Percentiles rank a stretch among this genome's conserved stretches.
Evolutionary conservation across 1,284 basidiomycete species (phyloP).

Genomic region (Cryptococcus hybrid): DNA sequence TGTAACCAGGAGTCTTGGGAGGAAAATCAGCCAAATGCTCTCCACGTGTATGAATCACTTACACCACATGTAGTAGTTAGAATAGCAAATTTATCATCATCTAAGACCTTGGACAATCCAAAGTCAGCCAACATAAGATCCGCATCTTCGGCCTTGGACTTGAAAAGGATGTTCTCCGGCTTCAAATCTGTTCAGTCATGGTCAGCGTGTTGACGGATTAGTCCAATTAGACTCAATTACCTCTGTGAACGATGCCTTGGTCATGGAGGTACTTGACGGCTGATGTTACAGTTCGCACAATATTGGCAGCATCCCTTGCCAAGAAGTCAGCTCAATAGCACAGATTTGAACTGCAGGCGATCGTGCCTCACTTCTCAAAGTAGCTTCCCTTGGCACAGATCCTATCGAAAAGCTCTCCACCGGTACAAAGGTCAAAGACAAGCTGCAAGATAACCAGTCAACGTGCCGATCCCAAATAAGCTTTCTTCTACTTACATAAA

Average conservation of each 20-base stretch:
- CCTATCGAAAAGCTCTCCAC: slow-evolving; percentile 96
- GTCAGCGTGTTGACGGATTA: slow-evolving; percentile 1
- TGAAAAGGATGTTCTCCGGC: slow-evolving; percentile 96
- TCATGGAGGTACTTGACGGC: slow-evolving; percentile 92
- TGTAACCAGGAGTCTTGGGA: slow-evolving; percentile 59
- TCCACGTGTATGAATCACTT: slow-evolving; percentile 9
- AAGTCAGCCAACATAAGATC: slow-evolving; percentile 99
- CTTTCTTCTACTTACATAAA: slow-evolving; percentile 56
- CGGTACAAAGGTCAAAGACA: slow-evolving; percentile 94
- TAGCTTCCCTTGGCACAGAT: slow-evolving; percentile 98
- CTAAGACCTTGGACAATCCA: slow-evolving; percentile 74
- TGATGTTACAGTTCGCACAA: slow-evolving; percentile 81
- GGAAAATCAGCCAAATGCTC: background rate
- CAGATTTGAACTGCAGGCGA: background rate
- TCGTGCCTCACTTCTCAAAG: slow-evolving; percentile 72
- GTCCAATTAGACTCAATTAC: slow-evolving; percentile 44
- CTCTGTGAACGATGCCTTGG: slow-evolving; percentile 93
- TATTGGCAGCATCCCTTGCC: slow-evolving; percentile 77
- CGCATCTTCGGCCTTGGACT: slow-evolving; percentile 81
- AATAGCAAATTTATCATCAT: slow-evolving; percentile 82
- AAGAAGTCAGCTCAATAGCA: background rate
- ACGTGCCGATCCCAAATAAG: background rate
- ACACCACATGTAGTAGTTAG: slow-evolving; percentile 91
- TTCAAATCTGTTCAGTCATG: slow-evolving; percentile 68
- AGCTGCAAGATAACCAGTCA: slow-evolving; percentile 53